Percentiles rank a stretch among this genome's conserved stretches.
phyloP scores from a whole-genome alignment of 148 eudicot genomes.

The Vaccinium vitisidaea region DNA sequence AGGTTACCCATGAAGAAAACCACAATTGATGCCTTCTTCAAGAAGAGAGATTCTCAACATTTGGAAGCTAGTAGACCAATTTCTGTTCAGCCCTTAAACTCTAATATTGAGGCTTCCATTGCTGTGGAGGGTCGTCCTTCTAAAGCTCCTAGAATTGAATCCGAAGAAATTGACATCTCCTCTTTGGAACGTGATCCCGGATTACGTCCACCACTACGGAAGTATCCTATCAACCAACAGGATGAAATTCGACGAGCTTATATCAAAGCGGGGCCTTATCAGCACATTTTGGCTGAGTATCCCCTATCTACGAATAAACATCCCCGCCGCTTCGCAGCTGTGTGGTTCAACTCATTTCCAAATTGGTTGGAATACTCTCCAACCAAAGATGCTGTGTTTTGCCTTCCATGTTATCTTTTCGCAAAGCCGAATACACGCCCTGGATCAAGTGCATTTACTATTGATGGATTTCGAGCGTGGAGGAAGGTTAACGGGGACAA shows the following conservation, averaged over 20 bases:
- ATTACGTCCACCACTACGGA: neutral
- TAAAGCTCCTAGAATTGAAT: neutral
- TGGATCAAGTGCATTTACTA: neutral
- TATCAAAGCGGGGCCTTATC: neutral
- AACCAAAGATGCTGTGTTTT: slow-evolving; percentile 5
- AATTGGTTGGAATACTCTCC: slow-evolving; percentile 13
- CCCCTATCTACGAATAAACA: neutral
- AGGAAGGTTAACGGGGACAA: neutral
- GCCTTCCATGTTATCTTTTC: slow-evolving; percentile 9
- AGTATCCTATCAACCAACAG: neutral
- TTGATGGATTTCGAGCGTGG: neutral
- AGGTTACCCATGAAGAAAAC: neutral
- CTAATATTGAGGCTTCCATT: neutral
- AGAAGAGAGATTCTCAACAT: neutral
- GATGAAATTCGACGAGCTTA: neutral
- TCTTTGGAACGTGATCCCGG: neutral
- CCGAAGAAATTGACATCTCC: neutral
- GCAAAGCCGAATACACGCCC: neutral
- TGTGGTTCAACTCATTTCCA: neutral
- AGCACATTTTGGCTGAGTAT: neutral
- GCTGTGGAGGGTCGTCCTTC: neutral
- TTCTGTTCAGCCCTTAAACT: neutral
- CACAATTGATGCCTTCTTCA: neutral
- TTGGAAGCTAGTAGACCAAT: neutral
- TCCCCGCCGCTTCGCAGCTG: neutral